Base-by-base conservation (phyloP, 495 filamentous ascomycete genomes). In the Melanomma pulvis-pyrius region DNA sequence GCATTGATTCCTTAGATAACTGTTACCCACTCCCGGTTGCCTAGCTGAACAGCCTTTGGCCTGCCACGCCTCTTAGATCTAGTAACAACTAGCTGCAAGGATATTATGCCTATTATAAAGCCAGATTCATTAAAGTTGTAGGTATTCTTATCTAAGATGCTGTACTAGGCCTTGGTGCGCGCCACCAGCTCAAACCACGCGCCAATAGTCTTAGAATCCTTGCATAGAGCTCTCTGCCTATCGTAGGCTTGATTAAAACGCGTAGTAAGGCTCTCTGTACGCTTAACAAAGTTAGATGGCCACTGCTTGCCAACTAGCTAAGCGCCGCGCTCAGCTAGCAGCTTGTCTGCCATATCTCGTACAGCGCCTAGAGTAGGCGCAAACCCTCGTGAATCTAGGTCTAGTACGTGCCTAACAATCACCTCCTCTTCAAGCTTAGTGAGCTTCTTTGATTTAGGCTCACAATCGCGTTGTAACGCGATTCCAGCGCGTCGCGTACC, bases 61-160 rank as follows among this genome's bases (percentile, higher is more conserved):
- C 63, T 48, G 55, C 59, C 47, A 52, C 21, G 9, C 24, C 66
- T 56, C 55, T 79, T 59, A 52, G 65, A 59, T 1, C 24, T 56
- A 24, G 41, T 65, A 13, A 65, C 55, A 34, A 65, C 55, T 2
- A 59, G 48, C 48, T 63, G 34, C 26, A 28, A 39, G 21, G 25
- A n/a, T 24, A 63, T 63, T 39, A 75, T 56, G 41, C 73, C 73
- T 55, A 81, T 80, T 29, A 73, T 39, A 74, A 81, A 61, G 63
- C 77, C 70, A 55, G 71, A 75, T 66, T 82, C 74, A 63, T 82
- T 74, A 64, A 82, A 81, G 65, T 82, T 82, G 64, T 78, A 80
- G 47, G 77, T 74, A 72, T 81, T 75, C n/a, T 75, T 68, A n/a
- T 76, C 65, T 11, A 44, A 26, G 50, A 82, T 79, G 13, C 72